A percentile compares a stretch with the other conserved stretches of the same genome.
Evolutionary conservation across 2,329 filamentous ascomycete species (phyloP).

Genomic region (Trichoderma guizhouense): DNA sequence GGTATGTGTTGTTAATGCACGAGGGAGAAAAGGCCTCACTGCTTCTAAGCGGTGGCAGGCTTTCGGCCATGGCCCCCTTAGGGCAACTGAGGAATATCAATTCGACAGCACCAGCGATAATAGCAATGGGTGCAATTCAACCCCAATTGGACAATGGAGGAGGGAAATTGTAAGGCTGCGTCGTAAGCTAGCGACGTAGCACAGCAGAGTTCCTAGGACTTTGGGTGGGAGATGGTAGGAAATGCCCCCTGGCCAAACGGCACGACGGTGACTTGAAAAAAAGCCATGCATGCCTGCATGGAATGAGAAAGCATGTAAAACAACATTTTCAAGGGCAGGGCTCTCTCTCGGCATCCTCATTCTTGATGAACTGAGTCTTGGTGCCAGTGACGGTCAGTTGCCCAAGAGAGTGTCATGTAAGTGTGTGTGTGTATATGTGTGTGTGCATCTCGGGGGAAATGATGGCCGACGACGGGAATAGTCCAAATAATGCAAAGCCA

Average conservation of each 20-base stretch:
- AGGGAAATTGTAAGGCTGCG: background rate
- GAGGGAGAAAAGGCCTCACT: conserved; percentile 1
- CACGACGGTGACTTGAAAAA: background rate
- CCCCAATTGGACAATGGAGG: background rate
- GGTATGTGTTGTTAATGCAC: background rate
- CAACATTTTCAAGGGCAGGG: background rate
- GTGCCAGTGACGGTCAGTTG: background rate
- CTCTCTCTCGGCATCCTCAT: background rate
- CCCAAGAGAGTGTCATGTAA: background rate
- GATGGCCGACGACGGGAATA: background rate
- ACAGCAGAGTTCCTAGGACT: conserved; percentile 5
- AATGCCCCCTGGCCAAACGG: background rate
- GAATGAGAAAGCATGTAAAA: background rate
- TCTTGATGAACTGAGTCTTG: background rate
- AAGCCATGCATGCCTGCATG: background rate
- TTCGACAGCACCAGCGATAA: background rate
- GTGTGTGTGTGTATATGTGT: background rate
- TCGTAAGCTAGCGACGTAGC: background rate
- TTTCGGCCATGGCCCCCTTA: background rate
- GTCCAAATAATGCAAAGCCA: background rate
- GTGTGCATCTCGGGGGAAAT: background rate
- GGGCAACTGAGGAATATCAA: background rate
- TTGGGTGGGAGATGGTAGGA: background rate
- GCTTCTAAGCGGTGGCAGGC: background rate
- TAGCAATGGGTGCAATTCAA: no score